A percentile compares a stretch with the other conserved stretches of the same genome.
phyloP scores from a whole-genome alignment of 352 stramenopile genomes.

The Stramenopiles sp. region DNA sequence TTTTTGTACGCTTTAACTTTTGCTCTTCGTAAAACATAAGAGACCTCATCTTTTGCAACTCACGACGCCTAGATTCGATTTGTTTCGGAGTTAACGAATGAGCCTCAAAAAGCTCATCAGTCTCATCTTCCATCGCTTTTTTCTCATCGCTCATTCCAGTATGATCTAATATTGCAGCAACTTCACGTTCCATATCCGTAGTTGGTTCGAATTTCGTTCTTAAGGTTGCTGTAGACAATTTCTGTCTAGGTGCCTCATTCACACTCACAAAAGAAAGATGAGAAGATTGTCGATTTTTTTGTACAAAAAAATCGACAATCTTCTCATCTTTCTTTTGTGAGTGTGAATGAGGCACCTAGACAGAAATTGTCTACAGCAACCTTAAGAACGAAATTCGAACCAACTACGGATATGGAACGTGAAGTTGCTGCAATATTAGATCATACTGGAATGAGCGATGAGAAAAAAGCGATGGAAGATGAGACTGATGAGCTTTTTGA shows the following conservation, averaged over 20 bases:
- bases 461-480: constrained; percentile 20
- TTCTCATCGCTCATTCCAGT: constrained; percentile 27
- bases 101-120: constrained; percentile 25
- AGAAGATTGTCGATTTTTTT: neutral
- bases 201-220: constrained; percentile 6
- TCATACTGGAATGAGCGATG: constrained; percentile 25
- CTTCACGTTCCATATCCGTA: constrained; percentile 15
- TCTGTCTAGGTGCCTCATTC: neutral
- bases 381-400: constrained; percentile 4
- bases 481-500: constrained; percentile 25
- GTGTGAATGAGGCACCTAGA: neutral
- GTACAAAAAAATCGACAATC: neutral
- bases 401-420: constrained; percentile 8
- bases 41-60: constrained; percentile 71
- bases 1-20: constrained; percentile 86
- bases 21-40: constrained; percentile 95
- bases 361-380: neutral
- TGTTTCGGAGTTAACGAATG: constrained; percentile 30
- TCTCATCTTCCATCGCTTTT: constrained; percentile 19
- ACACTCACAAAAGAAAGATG: neutral
- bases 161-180: constrained; percentile 27
- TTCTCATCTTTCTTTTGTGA: neutral
- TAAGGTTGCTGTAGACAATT: neutral
- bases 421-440: constrained; percentile 28
- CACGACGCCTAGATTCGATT: constrained; percentile 30